Base-by-base conservation (phyloP, 148 eudicot species). In the Limonium bicolor region DNA sequence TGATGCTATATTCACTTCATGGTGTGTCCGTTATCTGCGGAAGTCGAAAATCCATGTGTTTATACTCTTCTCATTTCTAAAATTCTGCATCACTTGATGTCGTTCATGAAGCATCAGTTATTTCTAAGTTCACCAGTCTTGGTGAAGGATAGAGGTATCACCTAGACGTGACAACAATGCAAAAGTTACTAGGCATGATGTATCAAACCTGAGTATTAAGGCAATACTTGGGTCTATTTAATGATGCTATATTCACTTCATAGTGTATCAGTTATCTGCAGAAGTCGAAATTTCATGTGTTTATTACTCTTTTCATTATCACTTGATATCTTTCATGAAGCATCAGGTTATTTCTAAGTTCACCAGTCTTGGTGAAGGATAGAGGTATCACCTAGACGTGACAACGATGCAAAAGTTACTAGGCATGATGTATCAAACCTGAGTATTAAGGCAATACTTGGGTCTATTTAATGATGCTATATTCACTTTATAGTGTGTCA, bases 391-490 rank as follows among this genome's bases (percentile, higher is more conserved):
- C 35, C 51, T 28, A 30, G 27, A 31, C 29, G 14, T 17, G 35
- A n/a, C 28, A 45, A 28, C 30, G 78, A 63, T 73, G 88, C 84
- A 50, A 73, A 65, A 79, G 39, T 19, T 20, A n/a, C n/a, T n/a
- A 79, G 54, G 72, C 71, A 46, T 77, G 83, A 65, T 53, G 49
- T 77, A 80, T 85, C 51, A 80, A 73, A 59, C 76, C 64, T 57
- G 62, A 51, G 62, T 60, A 44, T 43, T 74, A 49, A 72, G 69
- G 28, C 54, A 54, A 49, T 46, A 32, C 65, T 28, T 69, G 62
- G 86, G 75, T 79, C 76, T 80, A 80, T 70, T 50, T 24, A 48
- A 67, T 77, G 77, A 71, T 65, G 79, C 73, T 34, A 77, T 53
- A 14, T 41, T 43, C 25, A 27, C 25, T 7, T 20, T 4, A 21